Evolutionary conservation across 345 rosid genomes (phyloP).

Genomic region (Lumnitzera racemosa): DNA sequence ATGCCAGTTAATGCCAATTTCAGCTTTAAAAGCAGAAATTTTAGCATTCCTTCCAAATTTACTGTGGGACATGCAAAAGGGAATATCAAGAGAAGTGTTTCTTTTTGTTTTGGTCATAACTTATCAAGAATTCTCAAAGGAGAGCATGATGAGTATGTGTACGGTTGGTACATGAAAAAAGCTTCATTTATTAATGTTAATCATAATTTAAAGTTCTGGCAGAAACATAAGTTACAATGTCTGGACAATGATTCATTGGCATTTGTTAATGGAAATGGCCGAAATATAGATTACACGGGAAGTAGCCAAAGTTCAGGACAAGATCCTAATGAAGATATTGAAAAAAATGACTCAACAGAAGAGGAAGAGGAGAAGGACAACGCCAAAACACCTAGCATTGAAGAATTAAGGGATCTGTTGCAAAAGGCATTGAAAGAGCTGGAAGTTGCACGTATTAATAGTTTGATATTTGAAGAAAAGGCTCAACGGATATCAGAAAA

Average conservation of each 20-base stretch:
- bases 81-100: slow-evolving; percentile 21
- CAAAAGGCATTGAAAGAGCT: slow-evolving; percentile 55
- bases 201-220: slow-evolving; percentile 20
- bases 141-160: slow-evolving; percentile 23
- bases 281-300: slow-evolving; percentile 34
- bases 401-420: slow-evolving; percentile 52
- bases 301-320: slow-evolving; percentile 20
- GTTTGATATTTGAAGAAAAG: slow-evolving; percentile 78
- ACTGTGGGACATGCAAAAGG: slow-evolving; percentile 15
- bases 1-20: slow-evolving; percentile 19
- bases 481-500: slow-evolving; percentile 79
- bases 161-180: slow-evolving; percentile 14
- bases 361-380: slow-evolving; percentile 30
- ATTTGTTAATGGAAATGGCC: slow-evolving; percentile 48
- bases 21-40: slow-evolving; percentile 29
- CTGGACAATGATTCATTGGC: slow-evolving; percentile 62
- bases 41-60: slow-evolving; percentile 20
- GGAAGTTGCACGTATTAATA: slow-evolving; percentile 71
- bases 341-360: slow-evolving; percentile 17
- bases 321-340: slow-evolving; percentile 20
- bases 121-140: slow-evolving; percentile 23
- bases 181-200: slow-evolving; percentile 17
- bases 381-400: slow-evolving; percentile 33
- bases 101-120: slow-evolving; percentile 18
- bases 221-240: slow-evolving; percentile 32